Percentiles rank a stretch among this genome's conserved stretches.
These are phyloP conservation scores for Takashimella tepidaria DNA, from an alignment of 1,284 basidiomycete species.

Conservation along the genomic window DNA sequence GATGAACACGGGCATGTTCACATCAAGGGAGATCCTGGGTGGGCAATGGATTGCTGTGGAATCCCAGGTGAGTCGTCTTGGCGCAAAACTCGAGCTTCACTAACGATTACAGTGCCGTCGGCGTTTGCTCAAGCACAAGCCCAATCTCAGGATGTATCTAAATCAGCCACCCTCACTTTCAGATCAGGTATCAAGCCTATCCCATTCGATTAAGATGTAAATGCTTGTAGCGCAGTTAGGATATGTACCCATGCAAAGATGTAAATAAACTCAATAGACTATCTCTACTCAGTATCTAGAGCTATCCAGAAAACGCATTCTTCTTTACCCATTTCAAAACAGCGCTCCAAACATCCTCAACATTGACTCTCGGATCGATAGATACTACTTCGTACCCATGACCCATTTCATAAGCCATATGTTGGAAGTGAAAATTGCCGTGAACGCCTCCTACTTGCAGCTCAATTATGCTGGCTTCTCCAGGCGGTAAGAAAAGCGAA, in stretches of 20 bases:
- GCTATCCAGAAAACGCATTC: background rate
- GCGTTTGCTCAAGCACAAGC: conserved; percentile 69
- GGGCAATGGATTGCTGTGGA: conserved; percentile 78
- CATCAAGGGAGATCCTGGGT: conserved; percentile 62
- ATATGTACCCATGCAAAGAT: background rate
- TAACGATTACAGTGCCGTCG: conserved; percentile 58
- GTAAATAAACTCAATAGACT: background rate
- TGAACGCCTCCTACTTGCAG: conserved; percentile 27
- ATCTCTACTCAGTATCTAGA: background rate
- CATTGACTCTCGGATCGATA: conserved; percentile 24
- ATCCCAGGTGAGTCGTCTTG: conserved; percentile 59
- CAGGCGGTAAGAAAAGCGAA: conserved; percentile 39
- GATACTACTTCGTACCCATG: conserved; percentile 24
- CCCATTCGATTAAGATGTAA: conserved; percentile 72
- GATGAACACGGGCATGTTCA: conserved; percentile 63
- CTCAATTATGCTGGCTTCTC: conserved; percentile 31
- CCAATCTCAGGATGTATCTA: conserved; percentile 45
- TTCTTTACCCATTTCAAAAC: conserved; percentile 14
- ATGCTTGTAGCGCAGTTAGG: background rate
- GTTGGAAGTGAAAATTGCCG: conserved; percentile 41
- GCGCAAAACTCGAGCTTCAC: background rate
- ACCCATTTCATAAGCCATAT: conserved; percentile 35
- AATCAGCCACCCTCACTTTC: conserved; percentile 12
- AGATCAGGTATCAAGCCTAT: conserved; percentile 69
- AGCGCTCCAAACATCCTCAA: conserved; percentile 28